These are phyloP conservation scores for Aspergillus ochraceoroseus DNA, from an alignment of 2,329 filamentous ascomycete species.

Conservation along the genomic window DNA sequence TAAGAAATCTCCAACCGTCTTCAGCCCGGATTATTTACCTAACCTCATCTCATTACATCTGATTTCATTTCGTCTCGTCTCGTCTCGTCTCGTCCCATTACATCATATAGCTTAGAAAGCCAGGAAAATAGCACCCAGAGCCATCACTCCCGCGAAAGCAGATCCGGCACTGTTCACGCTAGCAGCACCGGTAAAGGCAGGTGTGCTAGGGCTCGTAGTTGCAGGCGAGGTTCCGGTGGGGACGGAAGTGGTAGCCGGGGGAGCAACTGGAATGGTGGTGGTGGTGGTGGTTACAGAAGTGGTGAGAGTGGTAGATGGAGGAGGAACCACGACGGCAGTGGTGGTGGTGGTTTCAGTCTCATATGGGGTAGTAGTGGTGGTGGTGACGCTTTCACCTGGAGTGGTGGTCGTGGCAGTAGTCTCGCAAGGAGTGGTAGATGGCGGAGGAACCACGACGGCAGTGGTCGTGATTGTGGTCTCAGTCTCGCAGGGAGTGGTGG, in stretches of 20 bases:
- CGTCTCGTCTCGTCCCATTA: background rate
- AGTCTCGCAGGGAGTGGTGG: background rate
- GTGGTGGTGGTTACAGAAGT: conserved; percentile 1
- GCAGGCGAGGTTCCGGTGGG: conserved; percentile 8
- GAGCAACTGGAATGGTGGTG: conserved; percentile 1
- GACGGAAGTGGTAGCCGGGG: conserved; percentile 1
- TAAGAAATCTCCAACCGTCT: too few relatives aligned
- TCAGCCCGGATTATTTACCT: too few relatives aligned
- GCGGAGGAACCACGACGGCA: conserved; percentile 5
- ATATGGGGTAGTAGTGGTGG: background rate
- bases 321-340: background rate
- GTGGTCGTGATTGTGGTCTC: too few relatives aligned
- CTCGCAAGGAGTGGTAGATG: background rate
- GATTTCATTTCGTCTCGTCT: background rate
- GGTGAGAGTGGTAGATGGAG: background rate
- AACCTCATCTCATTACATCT: too few relatives aligned
- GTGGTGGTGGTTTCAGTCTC: background rate
- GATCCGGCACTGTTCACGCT: conserved; percentile 3
- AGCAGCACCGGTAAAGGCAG: conserved; percentile 10
- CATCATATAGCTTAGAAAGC: conserved; percentile 8
- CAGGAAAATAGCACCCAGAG: conserved; percentile 6
- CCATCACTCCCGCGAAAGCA: conserved; percentile 9
- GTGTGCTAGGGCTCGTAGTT: conserved; percentile 1
- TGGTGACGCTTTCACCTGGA: too few relatives aligned
- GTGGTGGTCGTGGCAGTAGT: too few relatives aligned